Conservation (phyloP, 208 protist species). For the Kentomonas sorsogonicus region DNA sequence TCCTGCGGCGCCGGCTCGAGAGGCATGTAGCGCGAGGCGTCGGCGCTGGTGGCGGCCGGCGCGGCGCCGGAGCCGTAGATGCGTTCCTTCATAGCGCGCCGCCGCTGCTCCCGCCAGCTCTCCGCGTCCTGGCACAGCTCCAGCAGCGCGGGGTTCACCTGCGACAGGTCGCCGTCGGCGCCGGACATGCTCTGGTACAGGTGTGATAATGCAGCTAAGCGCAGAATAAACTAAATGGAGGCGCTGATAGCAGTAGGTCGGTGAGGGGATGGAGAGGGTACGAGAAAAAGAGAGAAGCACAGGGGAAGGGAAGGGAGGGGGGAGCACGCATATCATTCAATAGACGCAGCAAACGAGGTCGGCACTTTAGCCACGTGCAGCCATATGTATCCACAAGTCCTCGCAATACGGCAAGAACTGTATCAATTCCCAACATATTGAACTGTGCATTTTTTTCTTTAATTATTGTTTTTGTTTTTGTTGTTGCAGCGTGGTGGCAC, state of each 20-base stretch:
- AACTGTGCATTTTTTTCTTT: too few relatives aligned
- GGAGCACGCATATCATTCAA: background rate
- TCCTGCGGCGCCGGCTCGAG: background rate
- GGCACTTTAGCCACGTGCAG: too few relatives aligned
- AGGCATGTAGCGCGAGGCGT: background rate
- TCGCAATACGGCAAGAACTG: too few relatives aligned
- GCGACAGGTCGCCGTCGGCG: conserved; percentile 51
- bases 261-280: too few relatives aligned
- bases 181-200: too few relatives aligned
- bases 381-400: too few relatives aligned
- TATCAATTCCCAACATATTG: too few relatives aligned
- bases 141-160: conserved; percentile 70
- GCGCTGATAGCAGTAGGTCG: too few relatives aligned
- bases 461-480: too few relatives aligned
- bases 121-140: conserved; percentile 56
- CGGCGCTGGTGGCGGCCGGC: background rate
- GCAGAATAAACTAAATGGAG: too few relatives aligned
- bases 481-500: too few relatives aligned
- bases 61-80: conserved; percentile 37
- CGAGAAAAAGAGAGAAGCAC: conserved; percentile 4
- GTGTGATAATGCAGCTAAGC: too few relatives aligned
- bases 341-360: background rate
- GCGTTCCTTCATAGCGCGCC: conserved; percentile 54
- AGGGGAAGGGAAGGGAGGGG: conserved; percentile 1
- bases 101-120: conserved; percentile 72